Evolutionary conservation across 192 early-diverging fungal genomes (phyloP), one percentile per base, ranked within the genome.

Genomic region (Rhizophagus prolifer): DNA sequence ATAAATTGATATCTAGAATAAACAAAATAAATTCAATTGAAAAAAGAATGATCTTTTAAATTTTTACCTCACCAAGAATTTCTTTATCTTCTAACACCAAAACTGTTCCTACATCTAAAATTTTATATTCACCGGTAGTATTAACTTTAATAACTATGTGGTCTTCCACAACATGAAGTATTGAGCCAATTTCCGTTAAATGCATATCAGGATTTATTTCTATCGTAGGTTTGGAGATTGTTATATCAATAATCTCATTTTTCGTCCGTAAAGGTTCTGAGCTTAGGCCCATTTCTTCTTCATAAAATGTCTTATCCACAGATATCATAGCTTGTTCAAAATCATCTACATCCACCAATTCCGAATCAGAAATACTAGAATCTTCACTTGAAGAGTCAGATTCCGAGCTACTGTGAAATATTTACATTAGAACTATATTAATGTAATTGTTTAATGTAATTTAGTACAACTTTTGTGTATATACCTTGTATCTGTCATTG

Each of bases 61-160:
- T 50, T 77, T 66, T 81, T 70, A 90, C 89, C 73, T 85, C 85
- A 46, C 94, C 94, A 10, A 95, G 64, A 8, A 93, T 79, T 12
- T 81, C 79, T 34, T 90, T 81, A 26, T 94, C 86, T 14, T 79
- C 81, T n/a, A 87, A 86, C 4, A 90, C 85, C 10, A 98, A 81
- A 5, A 96, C 62, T 13, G 87, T 92, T 21, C 93, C 97, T 0
- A 82, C 75, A 78, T 98, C 96, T 31, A 99, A 82, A 3, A 95
- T 89, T 60, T 75, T 83, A 59, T 76, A 58, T 60, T 86, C 86
- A 25, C 78, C 90, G 58, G 81, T 81, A 9, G 74, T 67, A 9
- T 58, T 76, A 34, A 88, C 81, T 77, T 91, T 81, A 14, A 99
- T 86, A 0, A 95, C 88, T 3, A 98, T 85, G 9, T 89, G 85